Evolutionary conservation across 2,329 filamentous ascomycete genomes (phyloP).

Genomic region (Alternaria sp.): DNA sequence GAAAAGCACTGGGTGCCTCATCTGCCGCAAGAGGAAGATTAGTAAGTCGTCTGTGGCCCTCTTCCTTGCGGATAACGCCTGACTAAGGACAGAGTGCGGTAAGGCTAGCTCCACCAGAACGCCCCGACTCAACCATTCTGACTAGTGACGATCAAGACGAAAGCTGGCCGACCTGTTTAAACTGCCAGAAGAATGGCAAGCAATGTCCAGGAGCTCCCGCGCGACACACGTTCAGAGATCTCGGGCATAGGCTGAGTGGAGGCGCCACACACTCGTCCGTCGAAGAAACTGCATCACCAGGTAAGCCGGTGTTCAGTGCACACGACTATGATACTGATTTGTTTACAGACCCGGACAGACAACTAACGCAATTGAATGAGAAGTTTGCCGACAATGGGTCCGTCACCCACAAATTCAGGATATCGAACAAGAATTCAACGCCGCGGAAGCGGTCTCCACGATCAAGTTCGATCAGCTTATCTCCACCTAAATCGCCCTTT

Average conservation of each 20-base stretch:
- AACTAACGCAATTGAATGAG: constrained; percentile 33
- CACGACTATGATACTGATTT: constrained; percentile 1
- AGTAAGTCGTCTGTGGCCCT: constrained; percentile 26
- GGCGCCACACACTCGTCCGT: background rate
- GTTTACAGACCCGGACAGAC: constrained; percentile 18
- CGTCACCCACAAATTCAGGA: constrained; percentile 37
- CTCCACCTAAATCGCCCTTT: constrained; percentile 23
- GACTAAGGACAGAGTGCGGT: constrained; percentile 27
- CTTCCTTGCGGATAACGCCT: constrained; percentile 5
- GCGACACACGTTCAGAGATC: constrained; percentile 42
- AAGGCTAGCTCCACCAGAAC: constrained; percentile 9
- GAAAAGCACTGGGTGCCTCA: constrained; percentile 42
- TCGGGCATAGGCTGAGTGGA: constrained; percentile 26
- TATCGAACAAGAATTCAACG: constrained; percentile 19
- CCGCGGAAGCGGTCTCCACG: constrained; percentile 10
- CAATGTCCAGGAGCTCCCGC: constrained; percentile 43
- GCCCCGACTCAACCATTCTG: constrained; percentile 3
- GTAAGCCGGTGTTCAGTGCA: background rate
- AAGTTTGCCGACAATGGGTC: constrained; percentile 36
- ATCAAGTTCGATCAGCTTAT: constrained; percentile 19
- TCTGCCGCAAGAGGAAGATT: constrained; percentile 44
- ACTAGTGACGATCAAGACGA: constrained; percentile 37
- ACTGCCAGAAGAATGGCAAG: constrained; percentile 45
- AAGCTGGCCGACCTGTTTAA: constrained; percentile 42
- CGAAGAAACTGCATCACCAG: constrained; percentile 1